A percentile compares a stretch with the other conserved stretches of the same genome.
Evolutionary conservation across 129 eudicot genomes (phyloP).

Genomic region (Arctium lappa): DNA sequence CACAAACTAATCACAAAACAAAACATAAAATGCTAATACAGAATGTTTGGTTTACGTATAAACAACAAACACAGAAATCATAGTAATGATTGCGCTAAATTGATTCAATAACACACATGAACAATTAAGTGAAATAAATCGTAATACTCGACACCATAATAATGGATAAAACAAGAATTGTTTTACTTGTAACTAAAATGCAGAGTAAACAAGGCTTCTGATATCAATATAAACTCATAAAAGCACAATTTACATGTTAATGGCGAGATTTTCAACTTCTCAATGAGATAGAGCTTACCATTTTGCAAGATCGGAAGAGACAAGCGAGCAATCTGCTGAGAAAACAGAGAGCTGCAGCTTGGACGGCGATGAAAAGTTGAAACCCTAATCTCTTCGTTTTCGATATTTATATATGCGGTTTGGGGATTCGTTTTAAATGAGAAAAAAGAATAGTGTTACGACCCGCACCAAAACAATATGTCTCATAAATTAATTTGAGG

Average conservation of each 20-base stretch:
- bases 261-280: neutral
- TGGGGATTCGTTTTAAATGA: neutral
- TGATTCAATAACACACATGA: neutral
- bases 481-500: no score
- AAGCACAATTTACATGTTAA: neutral
- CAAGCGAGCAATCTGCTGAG: neutral
- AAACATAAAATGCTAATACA: neutral
- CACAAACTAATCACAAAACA: neutral
- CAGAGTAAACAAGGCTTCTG: neutral
- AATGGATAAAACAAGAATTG: neutral
- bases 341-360: slow-evolving; percentile 5
- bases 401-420: neutral
- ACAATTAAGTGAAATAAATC: neutral
- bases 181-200: neutral
- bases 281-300: slow-evolving; percentile 9
- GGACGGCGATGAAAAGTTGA: slow-evolving; percentile 15
- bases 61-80: neutral
- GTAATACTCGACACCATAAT: neutral
- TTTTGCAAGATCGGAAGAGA: slow-evolving; percentile 6
- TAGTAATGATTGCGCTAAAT: neutral
- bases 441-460: neutral
- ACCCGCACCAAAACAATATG: no score
- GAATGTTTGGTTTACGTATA: neutral
- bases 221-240: neutral
- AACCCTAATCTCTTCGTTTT: slow-evolving; percentile 17